Conservation (phyloP, 1,284 basidiomycete species). For the Boletus mariae region DNA sequence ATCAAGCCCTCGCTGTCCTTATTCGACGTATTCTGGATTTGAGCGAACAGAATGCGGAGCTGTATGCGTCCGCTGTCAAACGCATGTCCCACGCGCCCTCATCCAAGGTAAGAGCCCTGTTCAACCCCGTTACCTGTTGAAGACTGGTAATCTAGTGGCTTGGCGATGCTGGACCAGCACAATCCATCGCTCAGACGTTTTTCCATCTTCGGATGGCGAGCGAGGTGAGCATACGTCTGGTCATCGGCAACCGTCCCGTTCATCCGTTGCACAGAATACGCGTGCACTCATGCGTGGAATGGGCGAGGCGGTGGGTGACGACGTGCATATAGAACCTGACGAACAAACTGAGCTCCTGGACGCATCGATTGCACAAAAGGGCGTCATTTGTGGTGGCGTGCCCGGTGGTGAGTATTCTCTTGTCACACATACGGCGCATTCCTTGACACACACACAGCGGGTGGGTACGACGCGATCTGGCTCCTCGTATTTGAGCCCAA, state of each 20-base stretch:
- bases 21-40: conserved; percentile 50
- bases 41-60: conserved; percentile 41
- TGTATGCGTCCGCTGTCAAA: conserved; percentile 55
- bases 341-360: conserved; percentile 90
- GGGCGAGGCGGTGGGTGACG: conserved; percentile 76
- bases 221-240: conserved; percentile 42
- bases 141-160: conserved; percentile 20
- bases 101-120: conserved; percentile 45
- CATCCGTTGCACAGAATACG: conserved; percentile 51
- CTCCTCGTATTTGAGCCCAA: conserved; percentile 75
- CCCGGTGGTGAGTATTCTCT: conserved; percentile 72
- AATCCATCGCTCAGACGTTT: conserved; percentile 42
- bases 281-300: conserved; percentile 84
- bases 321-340: conserved; percentile 76
- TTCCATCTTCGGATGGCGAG: conserved; percentile 52
- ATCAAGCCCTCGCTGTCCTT: conserved; percentile 53
- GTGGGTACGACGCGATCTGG: conserved; percentile 97
- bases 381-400: conserved; percentile 92
- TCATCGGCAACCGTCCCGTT: not conserved
- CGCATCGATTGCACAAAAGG: conserved; percentile 70
- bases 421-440: not conserved
- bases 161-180: not conserved
- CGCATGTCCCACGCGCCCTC: conserved; percentile 57
- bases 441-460: conserved; percentile 53
- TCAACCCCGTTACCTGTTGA: not conserved